These are phyloP conservation scores for Daedalea quercina DNA, from an alignment of 768 basidiomycete species.

Conservation along the genomic window DNA sequence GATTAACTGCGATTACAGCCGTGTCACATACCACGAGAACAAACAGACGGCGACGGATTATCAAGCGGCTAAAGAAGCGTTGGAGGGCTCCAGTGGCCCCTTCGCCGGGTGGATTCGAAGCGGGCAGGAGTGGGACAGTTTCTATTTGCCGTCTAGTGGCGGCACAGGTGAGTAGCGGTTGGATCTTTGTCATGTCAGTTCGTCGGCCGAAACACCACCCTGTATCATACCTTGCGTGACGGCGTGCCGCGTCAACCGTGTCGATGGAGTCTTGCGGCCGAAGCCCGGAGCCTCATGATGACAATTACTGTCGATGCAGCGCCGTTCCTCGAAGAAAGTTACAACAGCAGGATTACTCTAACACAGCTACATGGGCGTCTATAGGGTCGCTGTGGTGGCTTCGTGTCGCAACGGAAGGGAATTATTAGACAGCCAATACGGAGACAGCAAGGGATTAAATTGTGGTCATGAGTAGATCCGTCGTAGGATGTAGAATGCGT, in stretches of 20 bases:
- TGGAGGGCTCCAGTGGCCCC: conserved; percentile 37
- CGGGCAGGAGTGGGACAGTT: conserved; percentile 47
- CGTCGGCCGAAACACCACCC: too few species aligned
- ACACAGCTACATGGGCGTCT: background rate
- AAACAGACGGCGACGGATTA: conserved; percentile 42
- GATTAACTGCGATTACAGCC: conserved; percentile 1
- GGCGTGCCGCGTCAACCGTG: too few species aligned
- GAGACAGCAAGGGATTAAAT: background rate
- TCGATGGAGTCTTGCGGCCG: too few species aligned
- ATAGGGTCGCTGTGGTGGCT: background rate
- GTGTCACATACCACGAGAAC: conserved; percentile 31
- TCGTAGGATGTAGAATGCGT: background rate
- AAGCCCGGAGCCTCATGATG: too few species aligned
- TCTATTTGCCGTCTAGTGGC: conserved; percentile 20
- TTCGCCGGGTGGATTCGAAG: conserved; percentile 62
- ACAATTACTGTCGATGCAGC: too few species aligned
- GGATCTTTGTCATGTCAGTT: too few species aligned
- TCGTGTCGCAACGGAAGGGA: background rate
- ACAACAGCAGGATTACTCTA: background rate
- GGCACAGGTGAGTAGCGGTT: background rate
- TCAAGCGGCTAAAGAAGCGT: conserved; percentile 40
- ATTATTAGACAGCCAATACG: background rate
- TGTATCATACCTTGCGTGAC: too few species aligned
- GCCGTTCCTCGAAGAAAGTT: background rate
- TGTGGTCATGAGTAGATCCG: background rate